Conservation (phyloP, 305 asterid genomes). For the Striga hermonthica region DNA sequence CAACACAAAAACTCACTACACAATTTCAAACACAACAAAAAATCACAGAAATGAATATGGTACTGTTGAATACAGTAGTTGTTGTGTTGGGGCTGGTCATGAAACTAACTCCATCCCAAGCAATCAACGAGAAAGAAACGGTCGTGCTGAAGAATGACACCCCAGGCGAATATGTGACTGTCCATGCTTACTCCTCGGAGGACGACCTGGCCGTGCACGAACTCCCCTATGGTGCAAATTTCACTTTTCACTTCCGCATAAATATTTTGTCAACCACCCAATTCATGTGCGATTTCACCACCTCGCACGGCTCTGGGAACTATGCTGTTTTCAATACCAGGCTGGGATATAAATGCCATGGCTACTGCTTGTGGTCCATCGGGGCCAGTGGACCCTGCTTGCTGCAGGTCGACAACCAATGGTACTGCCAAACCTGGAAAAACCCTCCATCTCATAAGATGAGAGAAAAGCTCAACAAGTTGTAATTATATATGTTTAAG, state of each 20-base stretch:
- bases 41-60: too few relatives aligned
- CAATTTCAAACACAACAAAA: too few relatives aligned
- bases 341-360: not conserved
- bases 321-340: not conserved
- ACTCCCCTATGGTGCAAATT: not conserved
- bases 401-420: not conserved
- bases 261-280: not conserved
- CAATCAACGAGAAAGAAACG: not conserved
- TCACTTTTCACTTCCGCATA: not conserved
- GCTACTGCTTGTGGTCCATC: not conserved
- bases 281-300: constrained; percentile 9
- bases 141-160: not conserved
- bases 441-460: not conserved
- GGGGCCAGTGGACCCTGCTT: not conserved
- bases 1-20: too few relatives aligned
- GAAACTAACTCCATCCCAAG: not conserved
- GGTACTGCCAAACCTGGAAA: not conserved
- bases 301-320: constrained; percentile 5
- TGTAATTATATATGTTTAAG: too few relatives aligned
- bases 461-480: too few relatives aligned
- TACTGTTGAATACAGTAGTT: too few relatives aligned
- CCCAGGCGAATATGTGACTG: not conserved
- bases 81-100: too few relatives aligned
- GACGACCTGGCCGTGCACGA: not conserved
- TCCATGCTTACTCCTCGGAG: constrained; percentile 1